Conservation (phyloP, 345 rosid genomes). For the Populus euphratica region DNA sequence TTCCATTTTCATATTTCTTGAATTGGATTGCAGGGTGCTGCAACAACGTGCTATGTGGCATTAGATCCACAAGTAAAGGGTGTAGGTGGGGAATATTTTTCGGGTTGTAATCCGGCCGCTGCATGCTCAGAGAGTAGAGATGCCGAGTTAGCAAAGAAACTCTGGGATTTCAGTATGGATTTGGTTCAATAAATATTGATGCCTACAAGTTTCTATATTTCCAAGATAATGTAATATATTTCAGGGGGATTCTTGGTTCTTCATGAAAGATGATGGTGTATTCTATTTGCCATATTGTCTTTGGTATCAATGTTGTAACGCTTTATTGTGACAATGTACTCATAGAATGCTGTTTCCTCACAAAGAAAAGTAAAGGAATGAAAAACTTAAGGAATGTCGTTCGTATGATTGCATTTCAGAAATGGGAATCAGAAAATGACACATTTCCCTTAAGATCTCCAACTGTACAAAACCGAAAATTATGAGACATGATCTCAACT, state of each 20-base stretch:
- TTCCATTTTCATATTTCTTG: not conserved
- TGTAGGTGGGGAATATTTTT: slow-evolving; percentile 55
- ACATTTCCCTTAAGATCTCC: not conserved
- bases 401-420: not conserved
- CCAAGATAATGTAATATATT: not conserved
- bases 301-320: not conserved
- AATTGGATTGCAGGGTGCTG: slow-evolving; percentile 54
- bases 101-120: slow-evolving; percentile 45
- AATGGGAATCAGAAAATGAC: not conserved
- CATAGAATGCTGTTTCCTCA: not conserved
- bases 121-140: slow-evolving; percentile 42
- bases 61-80: slow-evolving; percentile 66
- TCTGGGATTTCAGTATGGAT: slow-evolving; percentile 69
- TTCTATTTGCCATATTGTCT: not conserved
- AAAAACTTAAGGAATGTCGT: too few relatives aligned
- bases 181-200: not conserved
- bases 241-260: not conserved
- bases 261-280: not conserved
- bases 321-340: not conserved
- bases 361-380: not conserved
- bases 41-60: slow-evolving; percentile 73
- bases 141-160: slow-evolving; percentile 48
- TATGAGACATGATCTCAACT: not conserved
- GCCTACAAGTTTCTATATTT: not conserved
- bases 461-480: not conserved